Evolutionary conservation across 2,329 filamentous ascomycete genomes (phyloP), one percentile per base, ranked within the genome.

Genomic region (Ophiostoma fasciatum): DNA sequence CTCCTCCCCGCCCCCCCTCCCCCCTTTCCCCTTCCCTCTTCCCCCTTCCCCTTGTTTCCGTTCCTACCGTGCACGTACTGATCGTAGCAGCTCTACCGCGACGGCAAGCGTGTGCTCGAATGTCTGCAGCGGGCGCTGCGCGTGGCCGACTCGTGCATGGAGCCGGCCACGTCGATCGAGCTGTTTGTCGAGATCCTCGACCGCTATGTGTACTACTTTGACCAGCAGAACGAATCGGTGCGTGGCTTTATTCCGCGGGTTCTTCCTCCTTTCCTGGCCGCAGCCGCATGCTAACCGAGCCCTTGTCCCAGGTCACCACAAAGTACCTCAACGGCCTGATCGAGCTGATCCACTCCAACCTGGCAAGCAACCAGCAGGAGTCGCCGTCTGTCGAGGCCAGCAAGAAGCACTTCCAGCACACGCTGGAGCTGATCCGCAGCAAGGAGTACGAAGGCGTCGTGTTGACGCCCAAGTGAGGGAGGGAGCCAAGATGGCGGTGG

Each of bases 291-390:
- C n/a, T n/a, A n/a, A n/a, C n/a, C n/a, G n/a, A n/a, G n/a, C n/a
- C n/a, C n/a, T n/a, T n/a, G n/a, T n/a, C n/a, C 42, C 40, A 74
- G 69, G 69, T 98, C 27, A 98, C 90, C 5, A 94, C 81, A 3
- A 96, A 96, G 60, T 98, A 96, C 56, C 71, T 98, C 44, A 98
- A 98, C 53, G 90, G 90, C 4, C 74, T 98, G 34, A 96, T 98
- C 52, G 90, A 98, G 61, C 74, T 98, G 44, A 96, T 98, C 51
- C 87, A 98, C 58, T 94, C 85, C 17, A 98, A 98, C 53, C 68
- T 98, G 22, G 78, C 79, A 46, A 85, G 80, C 38, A 90, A 83
- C 53, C 78, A 84, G 52, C 73, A 79, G 49, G 82, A 90, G 48
- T 82, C 81, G 22, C 71, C 78, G 0, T 80, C 78, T 17, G 70